Percentiles rank a stretch among this genome's conserved stretches.
These are phyloP conservation scores for Fusarium sp. DNA, from an alignment of 2,329 filamentous ascomycete genomes.

Conservation along the genomic window DNA sequence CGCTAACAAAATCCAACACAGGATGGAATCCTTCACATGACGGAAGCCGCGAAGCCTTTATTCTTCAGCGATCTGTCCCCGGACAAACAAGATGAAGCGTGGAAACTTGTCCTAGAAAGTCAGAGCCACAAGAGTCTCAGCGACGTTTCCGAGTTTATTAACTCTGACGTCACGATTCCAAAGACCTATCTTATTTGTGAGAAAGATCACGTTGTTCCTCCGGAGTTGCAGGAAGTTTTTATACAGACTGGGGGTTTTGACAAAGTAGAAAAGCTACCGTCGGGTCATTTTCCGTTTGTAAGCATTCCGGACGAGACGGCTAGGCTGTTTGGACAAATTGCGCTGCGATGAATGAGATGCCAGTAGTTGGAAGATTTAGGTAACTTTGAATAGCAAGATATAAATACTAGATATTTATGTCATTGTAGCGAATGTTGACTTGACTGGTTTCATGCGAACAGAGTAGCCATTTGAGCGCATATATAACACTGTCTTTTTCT, in stretches of 20 bases:
- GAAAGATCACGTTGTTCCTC: not conserved
- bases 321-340: not conserved
- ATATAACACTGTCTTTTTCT: fast-evolving
- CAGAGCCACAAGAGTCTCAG: not conserved
- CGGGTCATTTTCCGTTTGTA: not conserved
- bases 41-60: not conserved
- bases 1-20: not conserved
- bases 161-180: not conserved
- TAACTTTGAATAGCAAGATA: fast-evolving
- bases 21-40: not conserved
- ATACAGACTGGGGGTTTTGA: not conserved
- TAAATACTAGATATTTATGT: fast-evolving
- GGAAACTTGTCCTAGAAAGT: not conserved
- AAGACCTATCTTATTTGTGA: not conserved
- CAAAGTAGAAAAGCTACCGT: not conserved
- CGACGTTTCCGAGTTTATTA: not conserved
- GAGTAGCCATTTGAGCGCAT: not conserved
- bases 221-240: not conserved
- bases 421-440: not conserved
- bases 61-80: not conserved
- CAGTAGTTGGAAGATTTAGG: fast-evolving
- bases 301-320: not conserved
- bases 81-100: not conserved
- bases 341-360: not conserved
- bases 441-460: no score